phyloP scores from a whole-genome alignment of 1,139 yeast genomes.

The Debaryomyces fabryi region DNA sequence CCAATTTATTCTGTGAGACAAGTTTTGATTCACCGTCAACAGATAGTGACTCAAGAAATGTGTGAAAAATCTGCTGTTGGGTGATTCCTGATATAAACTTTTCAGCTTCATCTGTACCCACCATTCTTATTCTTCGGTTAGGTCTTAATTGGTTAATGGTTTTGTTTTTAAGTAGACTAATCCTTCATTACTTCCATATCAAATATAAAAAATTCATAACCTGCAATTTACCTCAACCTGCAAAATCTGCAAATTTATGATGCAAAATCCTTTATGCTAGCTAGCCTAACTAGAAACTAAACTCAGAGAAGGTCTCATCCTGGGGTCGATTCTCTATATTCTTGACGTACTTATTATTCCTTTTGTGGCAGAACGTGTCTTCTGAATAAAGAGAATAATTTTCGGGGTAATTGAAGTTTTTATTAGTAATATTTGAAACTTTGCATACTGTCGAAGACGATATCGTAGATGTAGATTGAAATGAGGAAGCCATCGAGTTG shows the following conservation, averaged over 20 bases:
- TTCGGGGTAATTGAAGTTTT: not conserved
- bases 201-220: not conserved
- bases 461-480: not conserved
- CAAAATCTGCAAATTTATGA: not conserved
- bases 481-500: slow-evolving; percentile 1
- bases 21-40: slow-evolving; percentile 8
- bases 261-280: not conserved
- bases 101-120: not conserved
- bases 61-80: slow-evolving; percentile 20
- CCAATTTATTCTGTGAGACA: slow-evolving; percentile 18
- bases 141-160: not conserved
- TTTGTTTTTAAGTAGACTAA: not conserved
- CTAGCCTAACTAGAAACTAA: not conserved
- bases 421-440: not conserved
- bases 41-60: slow-evolving; percentile 12
- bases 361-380: not conserved
- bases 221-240: not conserved
- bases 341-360: not conserved
- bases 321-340: not conserved
- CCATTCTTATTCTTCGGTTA: not conserved
- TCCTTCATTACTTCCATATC: not conserved
- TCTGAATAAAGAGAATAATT: not conserved
- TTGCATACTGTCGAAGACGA: not conserved
- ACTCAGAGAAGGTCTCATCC: slow-evolving; percentile 6
- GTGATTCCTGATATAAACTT: slow-evolving; percentile 11